phyloP scores from a whole-genome alignment of 2,329 filamentous ascomycete species.

The Amauroascus verrucosus region DNA sequence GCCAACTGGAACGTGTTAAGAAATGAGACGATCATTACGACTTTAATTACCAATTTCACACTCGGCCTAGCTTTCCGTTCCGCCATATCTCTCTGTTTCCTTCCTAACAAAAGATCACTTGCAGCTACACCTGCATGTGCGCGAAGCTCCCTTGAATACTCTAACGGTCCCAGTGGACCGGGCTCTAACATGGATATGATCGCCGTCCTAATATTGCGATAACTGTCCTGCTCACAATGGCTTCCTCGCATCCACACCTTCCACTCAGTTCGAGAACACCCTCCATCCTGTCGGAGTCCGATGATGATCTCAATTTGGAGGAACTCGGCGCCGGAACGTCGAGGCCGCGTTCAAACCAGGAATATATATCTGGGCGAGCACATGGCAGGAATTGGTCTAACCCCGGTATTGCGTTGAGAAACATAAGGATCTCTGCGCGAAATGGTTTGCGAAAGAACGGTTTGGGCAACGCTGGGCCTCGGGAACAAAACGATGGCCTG shows the following conservation, averaged over 20 bases:
- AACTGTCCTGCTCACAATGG: neutral
- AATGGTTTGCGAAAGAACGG: conserved; percentile 30
- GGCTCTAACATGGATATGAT: conserved; percentile 4
- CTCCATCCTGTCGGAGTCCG: conserved; percentile 23
- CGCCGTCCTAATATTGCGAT: neutral
- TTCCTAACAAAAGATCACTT: neutral
- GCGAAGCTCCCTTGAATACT: neutral
- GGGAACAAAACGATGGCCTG: conserved; percentile 54
- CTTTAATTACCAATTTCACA: neutral
- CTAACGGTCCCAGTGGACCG: neutral
- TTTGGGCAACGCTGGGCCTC: conserved; percentile 16
- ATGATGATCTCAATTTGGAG: conserved; percentile 38
- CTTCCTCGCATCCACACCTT: neutral
- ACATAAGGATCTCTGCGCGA: conserved; percentile 42
- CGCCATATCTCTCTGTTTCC: neutral
- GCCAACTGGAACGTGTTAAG: neutral
- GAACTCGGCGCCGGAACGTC: conserved; percentile 35
- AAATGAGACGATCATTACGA: neutral
- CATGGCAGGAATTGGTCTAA: conserved; percentile 23
- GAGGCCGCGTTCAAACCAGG: conserved; percentile 19
- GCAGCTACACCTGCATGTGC: neutral
- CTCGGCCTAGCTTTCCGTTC: neutral
- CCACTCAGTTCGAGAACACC: conserved; percentile 1
- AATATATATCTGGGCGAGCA: conserved; percentile 11
- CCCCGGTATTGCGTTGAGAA: conserved; percentile 38